These are phyloP conservation scores for Odontarrhena argentea DNA, from an alignment of 345 rosid species.

Conservation along the genomic window DNA sequence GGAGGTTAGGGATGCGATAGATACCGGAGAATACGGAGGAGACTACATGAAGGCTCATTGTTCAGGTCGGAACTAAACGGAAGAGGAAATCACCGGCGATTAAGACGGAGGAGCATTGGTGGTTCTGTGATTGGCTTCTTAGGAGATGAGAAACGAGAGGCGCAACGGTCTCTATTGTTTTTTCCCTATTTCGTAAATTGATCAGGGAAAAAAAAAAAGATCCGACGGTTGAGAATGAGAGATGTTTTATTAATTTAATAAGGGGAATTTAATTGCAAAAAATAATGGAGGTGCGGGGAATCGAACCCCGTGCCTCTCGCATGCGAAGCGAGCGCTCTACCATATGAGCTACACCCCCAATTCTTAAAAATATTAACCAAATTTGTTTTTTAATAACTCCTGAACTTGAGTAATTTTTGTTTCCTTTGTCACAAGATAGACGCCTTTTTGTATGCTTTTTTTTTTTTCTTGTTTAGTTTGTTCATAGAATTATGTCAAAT, in stretches of 20 bases:
- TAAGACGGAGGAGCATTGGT: constrained; percentile 39
- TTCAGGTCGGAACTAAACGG: neutral
- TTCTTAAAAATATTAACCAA: too few species aligned
- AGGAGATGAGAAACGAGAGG: constrained; percentile 63
- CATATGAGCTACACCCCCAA: constrained; percentile 79
- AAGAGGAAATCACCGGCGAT: constrained; percentile 32
- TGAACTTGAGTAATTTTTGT: too few species aligned
- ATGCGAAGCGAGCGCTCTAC: constrained; percentile 95
- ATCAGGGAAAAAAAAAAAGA: neutral
- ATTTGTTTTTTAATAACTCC: too few species aligned
- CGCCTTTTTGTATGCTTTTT: too few species aligned
- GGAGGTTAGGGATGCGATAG: constrained; percentile 39
- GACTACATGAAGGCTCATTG: constrained; percentile 40
- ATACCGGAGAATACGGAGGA: constrained; percentile 50
- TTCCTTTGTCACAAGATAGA: too few species aligned
- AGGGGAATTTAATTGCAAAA: too few species aligned
- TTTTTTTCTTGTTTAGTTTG: too few species aligned
- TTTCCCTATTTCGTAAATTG: neutral
- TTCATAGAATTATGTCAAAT: too few species aligned
- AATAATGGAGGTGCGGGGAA: constrained; percentile 69
- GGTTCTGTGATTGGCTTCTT: neutral
- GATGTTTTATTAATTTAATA: neutral
- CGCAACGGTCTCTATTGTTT: constrained; percentile 33
- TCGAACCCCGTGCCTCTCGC: constrained; percentile 94
- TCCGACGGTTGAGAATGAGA: constrained; percentile 21